Conservation (phyloP, 306 rosid species). For the Trifolium pratense region DNA sequence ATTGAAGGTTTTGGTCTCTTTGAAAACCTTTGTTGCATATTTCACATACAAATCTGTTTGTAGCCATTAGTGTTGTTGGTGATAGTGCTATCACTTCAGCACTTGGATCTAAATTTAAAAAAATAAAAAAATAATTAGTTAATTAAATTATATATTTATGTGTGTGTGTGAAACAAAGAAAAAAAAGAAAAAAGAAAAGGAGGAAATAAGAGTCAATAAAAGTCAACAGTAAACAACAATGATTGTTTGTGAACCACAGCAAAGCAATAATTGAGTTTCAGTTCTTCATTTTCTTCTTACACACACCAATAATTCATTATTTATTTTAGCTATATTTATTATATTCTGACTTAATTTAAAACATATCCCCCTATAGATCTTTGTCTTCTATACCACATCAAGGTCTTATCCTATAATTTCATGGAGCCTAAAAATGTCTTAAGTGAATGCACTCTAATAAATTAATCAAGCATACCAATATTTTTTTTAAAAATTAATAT, state of each 20-base stretch:
- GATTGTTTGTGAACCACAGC: slow-evolving; percentile 45
- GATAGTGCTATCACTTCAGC: slow-evolving; percentile 85
- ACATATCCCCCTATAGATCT: slow-evolving; percentile 27
- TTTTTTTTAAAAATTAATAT: neutral
- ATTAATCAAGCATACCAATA: neutral
- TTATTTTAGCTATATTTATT: slow-evolving; percentile 26
- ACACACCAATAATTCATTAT: slow-evolving; percentile 61
- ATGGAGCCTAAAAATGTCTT: slow-evolving; percentile 23
- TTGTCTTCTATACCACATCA: slow-evolving; percentile 33
- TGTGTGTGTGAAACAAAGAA: slow-evolving; percentile 20
- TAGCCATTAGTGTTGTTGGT: slow-evolving; percentile 74
- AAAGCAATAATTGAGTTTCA: slow-evolving; percentile 71
- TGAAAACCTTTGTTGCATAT: slow-evolving; percentile 91
- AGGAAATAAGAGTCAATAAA: slow-evolving; percentile 46
- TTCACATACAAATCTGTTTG: slow-evolving; percentile 81
- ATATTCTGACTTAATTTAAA: slow-evolving; percentile 22
- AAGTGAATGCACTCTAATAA: slow-evolving; percentile 14
- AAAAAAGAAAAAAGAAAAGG: slow-evolving; percentile 29
- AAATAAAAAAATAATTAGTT: neutral
- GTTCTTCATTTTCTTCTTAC: slow-evolving; percentile 37
- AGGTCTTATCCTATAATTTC: slow-evolving; percentile 33
- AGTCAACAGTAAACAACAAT: slow-evolving; percentile 63
- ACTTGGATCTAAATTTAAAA: slow-evolving; percentile 63
- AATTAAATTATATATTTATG: neutral
- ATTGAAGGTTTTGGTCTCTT: slow-evolving; percentile 86